A percentile compares a stretch with the other conserved stretches of the same genome.
Conservation (phyloP, 805 yeast genomes). For the Metschnikowia matae region DNA sequence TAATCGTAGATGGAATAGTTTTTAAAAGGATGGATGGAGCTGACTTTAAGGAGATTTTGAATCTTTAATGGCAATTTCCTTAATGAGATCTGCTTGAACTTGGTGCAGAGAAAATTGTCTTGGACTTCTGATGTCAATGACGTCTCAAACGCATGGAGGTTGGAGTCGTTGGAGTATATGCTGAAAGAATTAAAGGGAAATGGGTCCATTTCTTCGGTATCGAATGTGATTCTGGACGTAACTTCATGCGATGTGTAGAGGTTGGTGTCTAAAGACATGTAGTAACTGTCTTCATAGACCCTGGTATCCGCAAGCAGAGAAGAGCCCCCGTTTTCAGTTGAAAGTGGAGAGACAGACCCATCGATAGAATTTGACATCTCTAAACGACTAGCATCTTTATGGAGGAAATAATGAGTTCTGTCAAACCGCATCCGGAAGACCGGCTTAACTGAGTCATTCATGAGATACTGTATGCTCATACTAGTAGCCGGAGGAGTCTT, state of each 20-base stretch:
- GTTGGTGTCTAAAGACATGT: constrained; percentile 30
- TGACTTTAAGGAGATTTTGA: constrained; percentile 30
- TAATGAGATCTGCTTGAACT: constrained; percentile 21
- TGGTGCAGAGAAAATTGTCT: constrained; percentile 21
- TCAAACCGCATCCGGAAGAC: constrained; percentile 25
- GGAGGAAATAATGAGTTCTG: constrained; percentile 30
- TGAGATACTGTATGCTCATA: constrained; percentile 27
- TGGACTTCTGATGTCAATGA: constrained; percentile 27
- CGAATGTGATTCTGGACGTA: constrained; percentile 16
- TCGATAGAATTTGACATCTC: constrained; percentile 6
- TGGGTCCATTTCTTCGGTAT: constrained; percentile 19
- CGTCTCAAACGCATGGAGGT: constrained; percentile 31
- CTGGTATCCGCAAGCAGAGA: constrained; percentile 14
- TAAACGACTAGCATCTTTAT: constrained; percentile 18
- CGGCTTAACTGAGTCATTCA: constrained; percentile 27
- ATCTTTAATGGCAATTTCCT: constrained; percentile 32
- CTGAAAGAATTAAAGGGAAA: constrained; percentile 35
- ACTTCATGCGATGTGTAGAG: constrained; percentile 30
- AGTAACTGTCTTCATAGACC: constrained; percentile 29
- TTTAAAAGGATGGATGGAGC: constrained; percentile 32
- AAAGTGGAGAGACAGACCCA: constrained; percentile 8
- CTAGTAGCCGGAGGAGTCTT: constrained; percentile 22
- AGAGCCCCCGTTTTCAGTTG: constrained; percentile 4
- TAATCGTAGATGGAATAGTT: constrained; percentile 33
- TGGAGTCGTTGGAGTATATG: constrained; percentile 37